A percentile compares a stretch with the other conserved stretches of the same genome.
phyloP scores from a whole-genome alignment of 225 moss, liverwort and hornwort species.

The Rhytidiadelphus loreus region DNA sequence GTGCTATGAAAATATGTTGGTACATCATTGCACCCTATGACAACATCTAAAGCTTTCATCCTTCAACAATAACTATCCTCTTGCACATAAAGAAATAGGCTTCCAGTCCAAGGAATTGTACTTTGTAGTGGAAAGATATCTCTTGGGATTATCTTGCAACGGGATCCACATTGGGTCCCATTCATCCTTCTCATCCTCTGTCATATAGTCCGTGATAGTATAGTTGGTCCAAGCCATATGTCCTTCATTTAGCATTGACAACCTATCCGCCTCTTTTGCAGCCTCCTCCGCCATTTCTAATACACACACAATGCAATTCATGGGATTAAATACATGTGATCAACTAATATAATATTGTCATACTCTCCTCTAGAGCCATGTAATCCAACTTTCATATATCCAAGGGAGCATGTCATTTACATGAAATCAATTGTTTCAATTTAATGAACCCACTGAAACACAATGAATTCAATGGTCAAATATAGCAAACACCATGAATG shows the following conservation, averaged over 20 bases:
- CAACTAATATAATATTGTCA: too few relatives aligned
- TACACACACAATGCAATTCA: not conserved
- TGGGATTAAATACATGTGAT: not conserved
- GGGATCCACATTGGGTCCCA: not conserved
- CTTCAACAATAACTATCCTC: not conserved
- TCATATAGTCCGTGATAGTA: not conserved
- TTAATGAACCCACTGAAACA: not conserved
- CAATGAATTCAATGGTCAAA: not conserved
- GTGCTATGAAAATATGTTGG: too few relatives aligned
- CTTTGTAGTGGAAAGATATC: not conserved
- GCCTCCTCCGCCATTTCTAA: not conserved
- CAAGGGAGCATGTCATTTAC: not conserved
- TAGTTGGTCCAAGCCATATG: not conserved
- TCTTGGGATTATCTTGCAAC: not conserved
- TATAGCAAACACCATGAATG: not conserved
- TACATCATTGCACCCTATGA: not conserved
- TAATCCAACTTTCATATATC: too few relatives aligned
- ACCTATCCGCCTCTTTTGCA: not conserved
- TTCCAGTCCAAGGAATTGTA: not conserved
- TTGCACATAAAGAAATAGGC: not conserved
- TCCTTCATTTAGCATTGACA: not conserved
- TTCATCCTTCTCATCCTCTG: not conserved
- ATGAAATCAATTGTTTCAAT: too few relatives aligned
- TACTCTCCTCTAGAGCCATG: rapidly evolving
- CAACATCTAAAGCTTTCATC: too few relatives aligned